Percentiles rank a stretch among this genome's conserved stretches.
phyloP scores from a whole-genome alignment of 768 basidiomycete species.

The Antrodiella citrinella region DNA sequence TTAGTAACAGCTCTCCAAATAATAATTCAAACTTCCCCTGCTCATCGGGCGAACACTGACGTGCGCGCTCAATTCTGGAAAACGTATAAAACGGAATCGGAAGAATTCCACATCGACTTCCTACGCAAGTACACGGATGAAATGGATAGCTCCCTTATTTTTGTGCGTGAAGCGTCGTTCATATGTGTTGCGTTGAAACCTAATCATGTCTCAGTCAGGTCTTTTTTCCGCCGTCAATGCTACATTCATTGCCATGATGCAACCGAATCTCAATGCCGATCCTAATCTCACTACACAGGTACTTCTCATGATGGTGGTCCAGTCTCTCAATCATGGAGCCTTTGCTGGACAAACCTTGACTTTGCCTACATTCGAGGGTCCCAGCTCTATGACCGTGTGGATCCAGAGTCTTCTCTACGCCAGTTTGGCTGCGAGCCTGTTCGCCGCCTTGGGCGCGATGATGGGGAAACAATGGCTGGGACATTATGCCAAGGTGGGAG shows the following conservation, averaged over 20 bases:
- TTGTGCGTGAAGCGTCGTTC: not conserved
- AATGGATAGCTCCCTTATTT: not conserved
- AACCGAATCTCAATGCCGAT: not conserved
- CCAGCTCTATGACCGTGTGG: not conserved
- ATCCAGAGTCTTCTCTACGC: not conserved
- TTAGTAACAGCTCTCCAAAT: no score
- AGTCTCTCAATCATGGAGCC: not conserved
- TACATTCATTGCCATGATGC: not conserved
- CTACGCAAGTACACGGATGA: not conserved
- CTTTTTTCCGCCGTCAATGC: not conserved
- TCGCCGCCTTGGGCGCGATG: not conserved
- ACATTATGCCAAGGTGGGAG: not conserved
- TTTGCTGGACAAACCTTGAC: not conserved
- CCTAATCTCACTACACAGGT: not conserved
- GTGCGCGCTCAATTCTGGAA: not conserved
- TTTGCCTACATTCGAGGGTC: not conserved
- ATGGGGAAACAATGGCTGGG: not conserved
- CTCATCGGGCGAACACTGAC: no score
- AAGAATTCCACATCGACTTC: not conserved
- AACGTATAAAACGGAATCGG: not conserved
- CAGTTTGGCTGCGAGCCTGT: not conserved
- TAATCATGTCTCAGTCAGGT: not conserved
- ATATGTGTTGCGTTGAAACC: not conserved
- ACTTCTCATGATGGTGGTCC: not conserved
- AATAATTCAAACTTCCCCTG: no score